Percentiles rank a stretch among this genome's conserved stretches.
Evolutionary conservation across 495 filamentous ascomycete species (phyloP).

Genomic region (Endocarpon pusillum): DNA sequence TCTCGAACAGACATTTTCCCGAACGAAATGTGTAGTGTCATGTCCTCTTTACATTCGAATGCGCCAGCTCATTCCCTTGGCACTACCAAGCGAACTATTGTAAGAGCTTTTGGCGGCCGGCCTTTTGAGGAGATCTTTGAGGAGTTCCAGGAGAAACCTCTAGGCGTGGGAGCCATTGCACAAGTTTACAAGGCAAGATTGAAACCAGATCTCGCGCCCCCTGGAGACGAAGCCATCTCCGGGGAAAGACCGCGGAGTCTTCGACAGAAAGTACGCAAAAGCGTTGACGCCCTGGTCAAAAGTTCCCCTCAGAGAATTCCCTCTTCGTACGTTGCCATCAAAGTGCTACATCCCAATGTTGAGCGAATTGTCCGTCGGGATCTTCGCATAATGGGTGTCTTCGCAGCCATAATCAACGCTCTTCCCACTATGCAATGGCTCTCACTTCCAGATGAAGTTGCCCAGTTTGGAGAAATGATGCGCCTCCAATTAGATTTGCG

Average conservation of each 20-base stretch:
- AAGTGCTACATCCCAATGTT: slow-evolving; percentile 85
- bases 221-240: slow-evolving; percentile 36
- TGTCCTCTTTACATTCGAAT: slow-evolving; percentile 91
- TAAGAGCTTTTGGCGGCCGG: slow-evolving; percentile 62
- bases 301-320: slow-evolving; percentile 69
- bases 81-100: slow-evolving; percentile 61
- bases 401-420: slow-evolving; percentile 66
- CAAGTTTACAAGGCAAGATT: slow-evolving; percentile 96
- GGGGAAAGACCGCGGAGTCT: slow-evolving; percentile 34
- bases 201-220: slow-evolving; percentile 55
- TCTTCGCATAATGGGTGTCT: slow-evolving; percentile 84
- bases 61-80: slow-evolving; percentile 79
- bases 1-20: slow-evolving; percentile 96
- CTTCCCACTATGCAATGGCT: slow-evolving; percentile 97
- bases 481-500: slow-evolving; percentile 84
- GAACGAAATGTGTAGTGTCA: slow-evolving; percentile 73
- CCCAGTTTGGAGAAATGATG: slow-evolving; percentile 98
- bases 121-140: slow-evolving; percentile 87
- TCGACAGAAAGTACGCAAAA: slow-evolving; percentile 51
- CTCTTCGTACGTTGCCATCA: slow-evolving; percentile 86
- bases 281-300: slow-evolving; percentile 75
- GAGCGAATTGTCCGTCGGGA: slow-evolving; percentile 81
- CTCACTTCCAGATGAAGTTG: slow-evolving; percentile 85
- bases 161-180: slow-evolving; percentile 92
- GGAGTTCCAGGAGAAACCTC: slow-evolving; percentile 78